Percentiles rank a stretch among this genome's conserved stretches.
Conservation (phyloP, 2,329 filamentous ascomycete genomes). For the Drechslerella coelobrocha region DNA sequence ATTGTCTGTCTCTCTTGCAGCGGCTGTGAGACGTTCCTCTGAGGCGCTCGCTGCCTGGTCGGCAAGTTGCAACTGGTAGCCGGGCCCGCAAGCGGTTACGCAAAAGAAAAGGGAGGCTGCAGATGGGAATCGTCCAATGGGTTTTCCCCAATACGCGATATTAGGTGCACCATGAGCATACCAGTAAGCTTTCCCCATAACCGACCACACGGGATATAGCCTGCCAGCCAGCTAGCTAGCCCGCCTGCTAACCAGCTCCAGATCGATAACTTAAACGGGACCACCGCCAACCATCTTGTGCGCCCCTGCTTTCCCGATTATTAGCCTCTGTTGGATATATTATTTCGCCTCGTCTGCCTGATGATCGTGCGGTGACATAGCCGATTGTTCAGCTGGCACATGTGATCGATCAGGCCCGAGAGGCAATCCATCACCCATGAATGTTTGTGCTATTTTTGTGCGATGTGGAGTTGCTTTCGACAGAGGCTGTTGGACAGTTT, state of each 20-base stretch:
- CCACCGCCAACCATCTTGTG: background rate
- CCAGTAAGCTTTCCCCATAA: slow-evolving; percentile 23
- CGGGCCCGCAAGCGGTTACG: slow-evolving; percentile 27
- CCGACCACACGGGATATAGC: slow-evolving; percentile 41
- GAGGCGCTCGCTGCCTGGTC: slow-evolving; percentile 25
- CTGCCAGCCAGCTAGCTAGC: background rate
- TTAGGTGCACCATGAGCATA: slow-evolving; percentile 11
- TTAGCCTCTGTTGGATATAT: background rate
- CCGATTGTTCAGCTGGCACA: background rate
- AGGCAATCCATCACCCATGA: too few relatives aligned
- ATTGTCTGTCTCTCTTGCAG: background rate
- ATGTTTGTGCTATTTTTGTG: background rate
- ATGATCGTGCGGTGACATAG: background rate
- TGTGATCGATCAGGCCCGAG: too few relatives aligned
- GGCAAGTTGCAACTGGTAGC: slow-evolving; percentile 43
- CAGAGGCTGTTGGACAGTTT: slow-evolving; percentile 25
- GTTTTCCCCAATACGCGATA: slow-evolving; percentile 45
- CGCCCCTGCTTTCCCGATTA: slow-evolving; percentile 1
- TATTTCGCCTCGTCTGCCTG: background rate
- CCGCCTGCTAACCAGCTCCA: background rate
- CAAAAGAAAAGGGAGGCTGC: slow-evolving; percentile 15
- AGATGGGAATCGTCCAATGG: slow-evolving; percentile 36
- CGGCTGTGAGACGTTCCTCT: slow-evolving; percentile 32
- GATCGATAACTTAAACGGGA: background rate
- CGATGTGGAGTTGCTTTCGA: slow-evolving; percentile 1